These are phyloP conservation scores for Fimicolochytrium jonesii DNA, from an alignment of 192 early-diverging fungal species.

Conservation along the genomic window DNA sequence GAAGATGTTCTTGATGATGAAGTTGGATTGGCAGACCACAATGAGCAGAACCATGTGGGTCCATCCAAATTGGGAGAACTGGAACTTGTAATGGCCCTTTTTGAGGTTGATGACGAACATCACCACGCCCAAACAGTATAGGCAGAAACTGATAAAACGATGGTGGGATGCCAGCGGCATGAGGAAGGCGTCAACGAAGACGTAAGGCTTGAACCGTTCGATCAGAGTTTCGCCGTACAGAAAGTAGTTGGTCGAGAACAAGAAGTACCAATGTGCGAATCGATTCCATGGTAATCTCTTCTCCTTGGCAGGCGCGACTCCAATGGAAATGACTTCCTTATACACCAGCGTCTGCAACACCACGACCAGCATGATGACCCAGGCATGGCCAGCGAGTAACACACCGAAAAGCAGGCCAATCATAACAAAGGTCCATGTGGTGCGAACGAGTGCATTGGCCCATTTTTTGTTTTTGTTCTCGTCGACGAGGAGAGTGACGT, in stretches of 20 bases:
- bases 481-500: slow-evolving; percentile 26
- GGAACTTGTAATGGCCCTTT: slow-evolving; percentile 91
- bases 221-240: slow-evolving; percentile 92
- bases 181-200: slow-evolving; percentile 81
- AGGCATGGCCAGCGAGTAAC: slow-evolving; percentile 65
- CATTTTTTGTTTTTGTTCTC: slow-evolving; percentile 28
- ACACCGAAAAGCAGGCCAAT: slow-evolving; percentile 73
- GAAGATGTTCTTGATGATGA: slow-evolving; percentile 96
- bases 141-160: slow-evolving; percentile 85
- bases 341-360: slow-evolving; percentile 83
- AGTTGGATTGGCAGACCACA: slow-evolving; percentile 91
- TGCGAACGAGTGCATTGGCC: slow-evolving; percentile 70
- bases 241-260: slow-evolving; percentile 86
- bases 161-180: slow-evolving; percentile 87
- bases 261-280: slow-evolving; percentile 91
- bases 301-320: slow-evolving; percentile 74
- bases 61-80: slow-evolving; percentile 95
- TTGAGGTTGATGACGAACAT: slow-evolving; percentile 91
- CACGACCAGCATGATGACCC: slow-evolving; percentile 80
- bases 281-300: slow-evolving; percentile 84
- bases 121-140: slow-evolving; percentile 87
- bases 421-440: slow-evolving; percentile 86
- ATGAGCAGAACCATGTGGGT: slow-evolving; percentile 94
- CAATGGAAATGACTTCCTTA: slow-evolving; percentile 89
- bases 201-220: slow-evolving; percentile 77